Conservation (phyloP, 2,329 filamentous ascomycete genomes). For the Clonostachys rhizophaga region DNA sequence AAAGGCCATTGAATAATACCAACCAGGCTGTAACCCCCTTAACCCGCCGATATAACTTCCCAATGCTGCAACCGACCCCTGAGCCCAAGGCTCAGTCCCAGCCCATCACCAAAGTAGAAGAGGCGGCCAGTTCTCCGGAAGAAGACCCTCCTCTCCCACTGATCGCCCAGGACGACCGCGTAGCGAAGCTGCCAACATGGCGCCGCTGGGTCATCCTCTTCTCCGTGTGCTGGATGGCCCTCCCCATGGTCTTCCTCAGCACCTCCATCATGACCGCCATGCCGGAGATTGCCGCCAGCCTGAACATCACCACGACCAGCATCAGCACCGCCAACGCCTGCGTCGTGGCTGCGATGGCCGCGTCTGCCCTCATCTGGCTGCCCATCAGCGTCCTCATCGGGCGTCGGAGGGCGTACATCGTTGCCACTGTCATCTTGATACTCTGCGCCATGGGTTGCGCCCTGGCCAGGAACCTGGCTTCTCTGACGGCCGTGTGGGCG, state of each 20-base stretch:
- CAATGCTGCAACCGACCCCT: too few relatives aligned
- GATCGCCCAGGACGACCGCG: background rate
- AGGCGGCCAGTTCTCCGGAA: too few relatives aligned
- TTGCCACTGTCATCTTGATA: constrained; percentile 3
- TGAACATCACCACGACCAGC: constrained; percentile 4
- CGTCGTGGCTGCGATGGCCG: constrained; percentile 7
- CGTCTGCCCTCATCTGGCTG: constrained; percentile 7
- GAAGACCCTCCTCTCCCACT: too few relatives aligned
- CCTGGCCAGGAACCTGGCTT: constrained; percentile 3
- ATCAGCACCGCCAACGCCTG: constrained; percentile 7
- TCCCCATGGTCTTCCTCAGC: constrained; percentile 6
- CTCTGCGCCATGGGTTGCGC: constrained; percentile 5
- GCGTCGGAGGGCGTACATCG: constrained; percentile 5
- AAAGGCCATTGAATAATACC: too few relatives aligned
- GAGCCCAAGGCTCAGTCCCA: too few relatives aligned
- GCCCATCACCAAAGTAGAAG: too few relatives aligned
- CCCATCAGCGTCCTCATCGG: constrained; percentile 6
- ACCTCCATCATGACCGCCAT: constrained; percentile 8
- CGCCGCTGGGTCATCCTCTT: constrained; percentile 8
- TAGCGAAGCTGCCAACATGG: background rate
- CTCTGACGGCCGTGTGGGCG: constrained; percentile 7
- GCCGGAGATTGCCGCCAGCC: constrained; percentile 6
- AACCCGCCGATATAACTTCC: too few relatives aligned
- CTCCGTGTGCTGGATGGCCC: constrained; percentile 10
- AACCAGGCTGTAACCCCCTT: too few relatives aligned